phyloP scores from a whole-genome alignment of 768 basidiomycete species.

The Phanerodontia chrysosporium region DNA sequence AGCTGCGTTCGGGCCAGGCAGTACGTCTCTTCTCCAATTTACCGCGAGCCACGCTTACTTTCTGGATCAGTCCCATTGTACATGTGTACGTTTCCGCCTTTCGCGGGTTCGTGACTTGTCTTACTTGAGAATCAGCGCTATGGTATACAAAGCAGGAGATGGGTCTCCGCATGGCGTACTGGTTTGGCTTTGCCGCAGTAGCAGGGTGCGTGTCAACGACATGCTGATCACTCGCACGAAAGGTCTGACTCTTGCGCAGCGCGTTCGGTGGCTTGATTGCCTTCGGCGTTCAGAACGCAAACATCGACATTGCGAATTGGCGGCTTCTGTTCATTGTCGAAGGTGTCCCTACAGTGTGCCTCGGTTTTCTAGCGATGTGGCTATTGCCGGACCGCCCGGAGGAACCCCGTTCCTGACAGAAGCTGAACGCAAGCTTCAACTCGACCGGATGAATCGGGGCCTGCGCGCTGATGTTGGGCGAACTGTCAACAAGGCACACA shows the following conservation, averaged over 20 bases:
- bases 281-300: constrained; percentile 67
- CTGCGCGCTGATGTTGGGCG: constrained; percentile 64
- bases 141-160: constrained; percentile 76
- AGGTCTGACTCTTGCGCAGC: background rate
- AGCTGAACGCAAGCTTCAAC: constrained; percentile 52
- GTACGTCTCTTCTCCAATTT: background rate
- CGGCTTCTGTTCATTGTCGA: constrained; percentile 71
- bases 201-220: constrained; percentile 41
- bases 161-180: constrained; percentile 72
- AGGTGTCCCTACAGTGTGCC: constrained; percentile 62
- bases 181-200: constrained; percentile 82
- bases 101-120: background rate
- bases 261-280: constrained; percentile 85
- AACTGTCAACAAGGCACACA: constrained; percentile 62
- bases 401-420: constrained; percentile 54
- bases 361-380: constrained; percentile 54
- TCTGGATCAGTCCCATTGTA: constrained; percentile 52
- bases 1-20: constrained; percentile 72
- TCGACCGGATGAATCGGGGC: constrained; percentile 64
- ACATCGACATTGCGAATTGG: constrained; percentile 49
- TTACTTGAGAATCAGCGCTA: constrained; percentile 42
- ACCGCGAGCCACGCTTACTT: background rate
- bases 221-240: background rate
- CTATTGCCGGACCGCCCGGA: constrained; percentile 71
- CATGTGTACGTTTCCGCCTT: constrained; percentile 48